A percentile compares a stretch with the other conserved stretches of the same genome.
Evolutionary conservation across 768 basidiomycete species (phyloP).

Genomic region (Mrakia blollopis): DNA sequence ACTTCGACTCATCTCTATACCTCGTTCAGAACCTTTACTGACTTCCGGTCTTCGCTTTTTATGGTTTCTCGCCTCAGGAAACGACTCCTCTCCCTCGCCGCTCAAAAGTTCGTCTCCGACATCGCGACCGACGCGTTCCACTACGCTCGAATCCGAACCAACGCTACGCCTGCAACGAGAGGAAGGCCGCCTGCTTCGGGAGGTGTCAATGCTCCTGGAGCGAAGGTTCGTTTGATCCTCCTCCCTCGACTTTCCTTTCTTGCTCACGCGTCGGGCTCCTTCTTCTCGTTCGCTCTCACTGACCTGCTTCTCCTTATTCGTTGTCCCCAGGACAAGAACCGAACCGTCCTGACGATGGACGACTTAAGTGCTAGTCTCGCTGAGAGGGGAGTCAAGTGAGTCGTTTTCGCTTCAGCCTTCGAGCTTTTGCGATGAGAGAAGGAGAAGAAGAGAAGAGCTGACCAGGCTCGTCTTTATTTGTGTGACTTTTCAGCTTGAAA

Average conservation of each 20-base stretch:
- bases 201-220: constrained; percentile 49
- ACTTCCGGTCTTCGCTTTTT: background rate
- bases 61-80: constrained; percentile 57
- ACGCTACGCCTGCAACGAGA: constrained; percentile 60
- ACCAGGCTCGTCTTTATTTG: background rate
- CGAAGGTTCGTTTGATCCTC: constrained; percentile 22
- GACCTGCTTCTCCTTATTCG: background rate
- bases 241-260: constrained; percentile 7
- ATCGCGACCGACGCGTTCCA: constrained; percentile 96
- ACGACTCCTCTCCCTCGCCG: constrained; percentile 86
- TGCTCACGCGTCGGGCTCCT: background rate
- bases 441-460: too few species aligned
- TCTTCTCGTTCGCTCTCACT: too few species aligned
- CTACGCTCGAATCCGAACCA: constrained; percentile 91
- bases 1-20: background rate
- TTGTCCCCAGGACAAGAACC: constrained; percentile 55
- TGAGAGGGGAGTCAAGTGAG: constrained; percentile 84
- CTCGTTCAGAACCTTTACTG: background rate
- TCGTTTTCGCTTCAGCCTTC: background rate
- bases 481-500: constrained; percentile 43
- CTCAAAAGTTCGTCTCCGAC: constrained; percentile 96
- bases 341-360: constrained; percentile 94
- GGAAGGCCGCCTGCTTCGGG: constrained; percentile 46
- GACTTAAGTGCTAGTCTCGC: constrained; percentile 84
- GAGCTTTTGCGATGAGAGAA: background rate